A percentile compares a stretch with the other conserved stretches of the same genome.
phyloP scores from a whole-genome alignment of 2,329 filamentous ascomycete genomes.

The Diaporthe longicolla region DNA sequence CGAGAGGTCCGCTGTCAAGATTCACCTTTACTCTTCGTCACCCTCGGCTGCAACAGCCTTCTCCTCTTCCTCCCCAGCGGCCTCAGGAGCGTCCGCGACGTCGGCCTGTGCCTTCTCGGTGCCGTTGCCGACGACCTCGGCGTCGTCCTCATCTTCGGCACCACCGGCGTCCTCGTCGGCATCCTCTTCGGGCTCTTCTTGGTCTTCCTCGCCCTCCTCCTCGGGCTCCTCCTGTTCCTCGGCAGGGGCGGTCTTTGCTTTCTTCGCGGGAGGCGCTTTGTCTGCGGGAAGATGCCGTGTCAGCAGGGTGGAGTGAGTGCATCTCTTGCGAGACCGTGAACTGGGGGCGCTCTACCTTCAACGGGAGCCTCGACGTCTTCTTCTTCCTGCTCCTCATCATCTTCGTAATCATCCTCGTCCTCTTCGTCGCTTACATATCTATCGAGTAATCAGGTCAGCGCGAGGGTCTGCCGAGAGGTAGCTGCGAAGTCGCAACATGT shows the following conservation, averaged over 20 bases:
- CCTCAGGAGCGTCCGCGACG: constrained; percentile 48
- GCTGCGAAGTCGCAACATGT: background rate
- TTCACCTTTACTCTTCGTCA: constrained; percentile 46
- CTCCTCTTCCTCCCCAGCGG: constrained; percentile 52
- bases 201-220: constrained; percentile 44
- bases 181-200: constrained; percentile 40
- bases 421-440: constrained; percentile 55
- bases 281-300: constrained; percentile 45
- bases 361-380: constrained; percentile 54
- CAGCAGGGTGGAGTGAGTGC: background rate
- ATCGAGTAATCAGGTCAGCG: background rate
- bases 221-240: constrained; percentile 45
- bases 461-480: background rate
- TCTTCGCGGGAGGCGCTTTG: constrained; percentile 64
- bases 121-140: constrained; percentile 24
- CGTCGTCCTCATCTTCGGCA: constrained; percentile 42
- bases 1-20: background rate
- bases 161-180: background rate
- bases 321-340: background rate
- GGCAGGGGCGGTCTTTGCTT: constrained; percentile 61
- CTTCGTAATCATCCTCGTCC: constrained; percentile 54
- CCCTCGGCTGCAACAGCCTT: constrained; percentile 50
- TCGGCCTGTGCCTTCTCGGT: constrained; percentile 45
- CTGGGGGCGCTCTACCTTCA: constrained; percentile 50
- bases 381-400: constrained; percentile 56